phyloP scores from a whole-genome alignment of 1,284 basidiomycete genomes.

The Leccinum griseonigrum region DNA sequence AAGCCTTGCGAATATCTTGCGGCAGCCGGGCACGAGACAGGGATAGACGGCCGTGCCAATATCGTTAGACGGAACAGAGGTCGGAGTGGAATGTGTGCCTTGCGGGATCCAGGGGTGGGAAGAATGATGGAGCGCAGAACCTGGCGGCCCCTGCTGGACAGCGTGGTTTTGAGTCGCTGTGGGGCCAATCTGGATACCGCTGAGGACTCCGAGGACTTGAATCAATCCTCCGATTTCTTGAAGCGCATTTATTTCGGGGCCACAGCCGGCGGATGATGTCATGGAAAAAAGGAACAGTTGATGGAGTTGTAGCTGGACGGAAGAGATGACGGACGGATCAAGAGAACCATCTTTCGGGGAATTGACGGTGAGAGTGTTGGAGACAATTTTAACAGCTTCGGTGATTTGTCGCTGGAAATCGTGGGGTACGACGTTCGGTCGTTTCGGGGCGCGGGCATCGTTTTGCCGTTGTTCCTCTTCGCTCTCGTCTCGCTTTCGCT shows the following conservation, averaged over 20 bases:
- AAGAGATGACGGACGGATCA: conserved; percentile 55
- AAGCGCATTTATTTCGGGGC: conserved; percentile 51
- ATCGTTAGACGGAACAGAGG: conserved; percentile 39
- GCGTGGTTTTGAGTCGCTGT: conserved; percentile 28
- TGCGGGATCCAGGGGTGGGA: conserved; percentile 34
- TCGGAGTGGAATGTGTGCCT: conserved; percentile 21
- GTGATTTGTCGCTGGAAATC: conserved; percentile 51
- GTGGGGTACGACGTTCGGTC: conserved; percentile 39
- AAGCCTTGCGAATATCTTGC: conserved; percentile 63
- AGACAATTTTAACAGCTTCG: conserved; percentile 55
- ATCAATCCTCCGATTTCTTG: conserved; percentile 74
- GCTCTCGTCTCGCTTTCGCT: conserved; percentile 62
- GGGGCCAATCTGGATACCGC: conserved; percentile 66
- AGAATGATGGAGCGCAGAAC: conserved; percentile 25
- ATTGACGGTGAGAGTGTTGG: conserved; percentile 41
- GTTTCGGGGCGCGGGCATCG: conserved; percentile 40
- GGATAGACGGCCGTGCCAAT: conserved; percentile 75
- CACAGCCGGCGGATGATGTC: conserved; percentile 56
- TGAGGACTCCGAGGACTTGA: conserved; percentile 73
- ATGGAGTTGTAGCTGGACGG: conserved; percentile 66
- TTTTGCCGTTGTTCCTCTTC: conserved; percentile 41
- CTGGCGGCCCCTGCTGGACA: conserved; percentile 11
- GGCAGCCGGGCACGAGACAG: conserved; percentile 58
- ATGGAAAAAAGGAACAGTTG: conserved; percentile 73
- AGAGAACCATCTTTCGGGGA: conserved; percentile 42